These are phyloP conservation scores for Arxiozyma slooffiae DNA, from an alignment of 1,139 yeast genomes.

Conservation along the genomic window DNA sequence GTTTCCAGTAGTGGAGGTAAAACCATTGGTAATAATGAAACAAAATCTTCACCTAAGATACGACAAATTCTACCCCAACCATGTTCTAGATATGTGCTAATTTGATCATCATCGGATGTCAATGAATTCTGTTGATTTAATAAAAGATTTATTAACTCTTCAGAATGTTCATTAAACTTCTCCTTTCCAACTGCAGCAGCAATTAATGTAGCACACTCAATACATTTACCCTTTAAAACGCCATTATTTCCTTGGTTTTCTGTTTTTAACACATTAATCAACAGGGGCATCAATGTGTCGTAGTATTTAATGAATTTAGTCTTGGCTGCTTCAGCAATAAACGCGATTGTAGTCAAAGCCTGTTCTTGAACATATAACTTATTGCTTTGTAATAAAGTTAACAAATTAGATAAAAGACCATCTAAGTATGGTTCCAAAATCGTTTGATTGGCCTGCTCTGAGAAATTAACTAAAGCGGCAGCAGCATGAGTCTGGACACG, in stretches of 20 bases:
- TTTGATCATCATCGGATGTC: slow-evolving; percentile 64
- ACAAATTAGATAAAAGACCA: slow-evolving; percentile 58
- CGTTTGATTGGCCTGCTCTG: slow-evolving; percentile 84
- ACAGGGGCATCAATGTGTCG: slow-evolving; percentile 87
- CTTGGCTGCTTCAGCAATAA: slow-evolving; percentile 97
- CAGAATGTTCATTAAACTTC: slow-evolving; percentile 67
- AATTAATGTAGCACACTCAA: slow-evolving; percentile 89
- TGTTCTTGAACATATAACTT: slow-evolving; percentile 94
- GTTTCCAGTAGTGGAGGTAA: slow-evolving; percentile 77
- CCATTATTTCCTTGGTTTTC: slow-evolving; percentile 77
- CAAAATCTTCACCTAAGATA: slow-evolving; percentile 72
- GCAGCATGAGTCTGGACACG: slow-evolving; percentile 98
- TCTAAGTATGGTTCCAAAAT: slow-evolving; percentile 86
- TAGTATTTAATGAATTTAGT: slow-evolving; percentile 80
- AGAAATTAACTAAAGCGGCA: slow-evolving; percentile 91
- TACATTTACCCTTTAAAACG: slow-evolving; percentile 80
- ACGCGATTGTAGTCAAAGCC: slow-evolving; percentile 90
- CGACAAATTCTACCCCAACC: slow-evolving; percentile 95
- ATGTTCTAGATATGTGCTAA: slow-evolving; percentile 76
- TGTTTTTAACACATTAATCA: slow-evolving; percentile 66
- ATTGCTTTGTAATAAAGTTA: slow-evolving; percentile 71
- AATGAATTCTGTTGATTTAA: slow-evolving; percentile 60
- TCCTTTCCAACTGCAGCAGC: slow-evolving; percentile 97
- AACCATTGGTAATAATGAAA: slow-evolving; percentile 81
- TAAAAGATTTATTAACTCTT: slow-evolving; percentile 63